Evolutionary conservation across 257 asterid species (phyloP).

Genomic region (Fraxinus cuspidata): DNA sequence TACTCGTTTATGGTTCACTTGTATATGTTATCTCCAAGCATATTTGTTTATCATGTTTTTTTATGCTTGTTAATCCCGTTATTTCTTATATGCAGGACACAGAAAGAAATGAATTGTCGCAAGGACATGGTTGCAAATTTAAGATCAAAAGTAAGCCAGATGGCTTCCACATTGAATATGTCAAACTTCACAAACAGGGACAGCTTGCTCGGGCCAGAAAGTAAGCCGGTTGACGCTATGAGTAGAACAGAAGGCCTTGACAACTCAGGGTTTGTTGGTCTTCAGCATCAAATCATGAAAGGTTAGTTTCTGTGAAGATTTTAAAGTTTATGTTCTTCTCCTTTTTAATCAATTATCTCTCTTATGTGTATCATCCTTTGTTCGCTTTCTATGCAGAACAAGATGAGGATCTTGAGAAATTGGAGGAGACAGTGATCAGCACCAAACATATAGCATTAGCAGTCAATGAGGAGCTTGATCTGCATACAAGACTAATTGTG

Average conservation of each 20-base stretch:
- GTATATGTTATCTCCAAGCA: too few species aligned
- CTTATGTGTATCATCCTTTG: conserved; percentile 7
- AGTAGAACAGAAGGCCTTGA: conserved; percentile 77
- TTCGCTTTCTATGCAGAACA: conserved; percentile 58
- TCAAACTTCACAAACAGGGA: conserved; percentile 84
- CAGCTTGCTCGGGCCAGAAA: conserved; percentile 91
- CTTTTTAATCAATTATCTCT: background rate
- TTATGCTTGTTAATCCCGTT: conserved; percentile 30
- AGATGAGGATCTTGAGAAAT: conserved; percentile 86
- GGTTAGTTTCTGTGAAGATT: conserved; percentile 59
- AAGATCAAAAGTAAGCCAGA: conserved; percentile 72
- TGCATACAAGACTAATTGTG: conserved; percentile 87
- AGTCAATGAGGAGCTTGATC: conserved; percentile 88
- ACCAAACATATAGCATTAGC: conserved; percentile 94
- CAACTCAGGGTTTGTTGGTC: conserved; percentile 79
- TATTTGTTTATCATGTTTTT: conserved; percentile 55
- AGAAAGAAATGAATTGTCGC: conserved; percentile 91
- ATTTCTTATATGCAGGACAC: conserved; percentile 53
- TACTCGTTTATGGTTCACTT: too few species aligned
- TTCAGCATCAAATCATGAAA: conserved; percentile 90
- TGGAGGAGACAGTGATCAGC: conserved; percentile 89
- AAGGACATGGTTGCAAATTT: conserved; percentile 68
- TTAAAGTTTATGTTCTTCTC: conserved; percentile 16
- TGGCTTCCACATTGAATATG: conserved; percentile 87
- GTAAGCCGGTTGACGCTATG: conserved; percentile 78